Percentiles rank a stretch among this genome's conserved stretches.
Conservation (phyloP, 2,329 filamentous ascomycete genomes). For the Domatiomyces globalis region DNA sequence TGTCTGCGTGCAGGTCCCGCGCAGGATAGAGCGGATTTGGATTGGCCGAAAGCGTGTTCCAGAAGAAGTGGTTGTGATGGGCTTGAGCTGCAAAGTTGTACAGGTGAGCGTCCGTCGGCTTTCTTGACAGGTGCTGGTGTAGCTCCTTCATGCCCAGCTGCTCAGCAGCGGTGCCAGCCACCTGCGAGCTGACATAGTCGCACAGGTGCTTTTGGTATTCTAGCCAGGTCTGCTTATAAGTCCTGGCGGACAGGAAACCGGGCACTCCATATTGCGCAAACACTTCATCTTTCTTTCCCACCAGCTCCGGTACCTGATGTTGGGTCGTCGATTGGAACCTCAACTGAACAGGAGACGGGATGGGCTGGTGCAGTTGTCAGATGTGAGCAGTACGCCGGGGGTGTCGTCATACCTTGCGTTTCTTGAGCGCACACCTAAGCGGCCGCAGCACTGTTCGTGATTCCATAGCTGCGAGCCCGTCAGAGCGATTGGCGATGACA, state of each 20-base stretch:
- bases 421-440: not conserved
- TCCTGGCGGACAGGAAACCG: conserved; percentile 55
- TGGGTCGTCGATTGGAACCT: not conserved
- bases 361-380: not conserved
- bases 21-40: conserved; percentile 7
- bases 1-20: conserved; percentile 26
- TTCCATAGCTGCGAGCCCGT: not conserved
- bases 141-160: conserved; percentile 32
- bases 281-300: conserved; percentile 6
- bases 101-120: conserved; percentile 58
- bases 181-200: conserved; percentile 26
- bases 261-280: conserved; percentile 42
- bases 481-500: not conserved
- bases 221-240: conserved; percentile 64
- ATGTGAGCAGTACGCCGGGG: not conserved
- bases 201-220: conserved; percentile 65
- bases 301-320: conserved; percentile 32
- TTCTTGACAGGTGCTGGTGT: conserved; percentile 60
- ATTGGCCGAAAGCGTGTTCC: conserved; percentile 26
- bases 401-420: not conserved
- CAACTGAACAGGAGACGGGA: not conserved
- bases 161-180: not conserved
- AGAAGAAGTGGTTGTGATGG: conserved; percentile 62
- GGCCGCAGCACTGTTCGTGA: not conserved
- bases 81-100: conserved; percentile 98